A percentile compares a stretch with the other conserved stretches of the same genome.
Evolutionary conservation across 2,329 filamentous ascomycete species (phyloP).

Genomic region (Trichoderma afroharzianum): DNA sequence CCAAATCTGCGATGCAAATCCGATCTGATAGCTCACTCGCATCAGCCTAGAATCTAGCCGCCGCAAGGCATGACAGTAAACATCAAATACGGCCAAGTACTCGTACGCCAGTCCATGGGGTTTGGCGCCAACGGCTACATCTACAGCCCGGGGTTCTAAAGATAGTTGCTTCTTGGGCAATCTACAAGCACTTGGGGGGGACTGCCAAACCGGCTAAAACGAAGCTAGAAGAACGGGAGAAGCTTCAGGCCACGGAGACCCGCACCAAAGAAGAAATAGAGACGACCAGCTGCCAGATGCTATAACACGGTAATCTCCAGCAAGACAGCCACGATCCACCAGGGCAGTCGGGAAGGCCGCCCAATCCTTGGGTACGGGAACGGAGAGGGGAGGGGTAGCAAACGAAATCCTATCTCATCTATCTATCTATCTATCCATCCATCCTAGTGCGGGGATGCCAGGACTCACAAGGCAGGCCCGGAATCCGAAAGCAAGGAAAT

Average conservation of each 20-base stretch:
- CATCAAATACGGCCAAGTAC: background rate
- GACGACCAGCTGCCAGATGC: slow-evolving; percentile 2
- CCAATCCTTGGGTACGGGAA: background rate
- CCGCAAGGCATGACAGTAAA: background rate
- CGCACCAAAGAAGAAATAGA: slow-evolving; percentile 7
- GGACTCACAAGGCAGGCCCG: background rate
- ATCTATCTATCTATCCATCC: background rate
- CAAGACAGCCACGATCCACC: slow-evolving; percentile 10
- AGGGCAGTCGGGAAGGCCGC: slow-evolving; percentile 12
- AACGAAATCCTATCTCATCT: background rate
- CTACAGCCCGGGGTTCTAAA: slow-evolving; percentile 12
- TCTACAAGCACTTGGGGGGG: background rate
- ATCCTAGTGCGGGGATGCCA: background rate
- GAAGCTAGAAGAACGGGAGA: slow-evolving; percentile 12
- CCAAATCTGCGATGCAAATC: background rate
- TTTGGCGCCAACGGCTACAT: slow-evolving; percentile 6
- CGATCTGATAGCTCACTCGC: background rate
- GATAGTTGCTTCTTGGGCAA: background rate
- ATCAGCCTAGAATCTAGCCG: background rate
- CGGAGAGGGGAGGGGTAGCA: background rate
- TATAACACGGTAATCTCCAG: slow-evolving; percentile 16
- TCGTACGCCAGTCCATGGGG: background rate
- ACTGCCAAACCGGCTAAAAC: background rate
- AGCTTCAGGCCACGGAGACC: slow-evolving; percentile 6
- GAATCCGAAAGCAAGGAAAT: background rate